These are phyloP conservation scores for Hypholoma fasciculare DNA, from an alignment of 768 basidiomycete genomes.

Conservation along the genomic window DNA sequence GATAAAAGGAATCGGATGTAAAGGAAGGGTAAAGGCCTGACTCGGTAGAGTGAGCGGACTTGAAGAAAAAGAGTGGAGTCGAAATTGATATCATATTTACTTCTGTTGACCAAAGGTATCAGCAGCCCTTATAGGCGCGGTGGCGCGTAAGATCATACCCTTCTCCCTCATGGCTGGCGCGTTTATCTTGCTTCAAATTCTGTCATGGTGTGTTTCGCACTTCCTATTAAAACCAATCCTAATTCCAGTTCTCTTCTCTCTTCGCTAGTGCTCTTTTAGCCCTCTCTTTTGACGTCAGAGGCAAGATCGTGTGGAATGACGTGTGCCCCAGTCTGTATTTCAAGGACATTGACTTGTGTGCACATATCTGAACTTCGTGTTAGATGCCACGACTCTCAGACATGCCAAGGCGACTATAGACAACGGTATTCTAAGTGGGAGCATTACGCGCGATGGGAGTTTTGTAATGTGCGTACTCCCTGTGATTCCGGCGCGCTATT, in stretches of 20 bases:
- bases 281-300: constrained; percentile 55
- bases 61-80: neutral
- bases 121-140: neutral
- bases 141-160: neutral
- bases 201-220: constrained; percentile 26
- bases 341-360: constrained; percentile 7
- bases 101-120: constrained; percentile 10
- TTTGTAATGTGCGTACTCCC: constrained; percentile 62
- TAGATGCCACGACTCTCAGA: constrained; percentile 44
- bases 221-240: no score
- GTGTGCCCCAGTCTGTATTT: constrained; percentile 54
- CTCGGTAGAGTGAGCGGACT: neutral
- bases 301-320: constrained; percentile 72
- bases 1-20: neutral
- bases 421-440: constrained; percentile 51
- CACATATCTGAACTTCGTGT: constrained; percentile 1
- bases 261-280: constrained; percentile 28
- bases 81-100: constrained; percentile 14
- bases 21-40: neutral
- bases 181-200: constrained; percentile 21
- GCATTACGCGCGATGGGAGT: constrained; percentile 55
- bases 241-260: no score
- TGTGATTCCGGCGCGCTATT: neutral
- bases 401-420: constrained; percentile 62
- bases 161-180: constrained; percentile 18